phyloP scores from a whole-genome alignment of 164 flowering plant genomes.

The Chloranthus sessilifolius region DNA sequence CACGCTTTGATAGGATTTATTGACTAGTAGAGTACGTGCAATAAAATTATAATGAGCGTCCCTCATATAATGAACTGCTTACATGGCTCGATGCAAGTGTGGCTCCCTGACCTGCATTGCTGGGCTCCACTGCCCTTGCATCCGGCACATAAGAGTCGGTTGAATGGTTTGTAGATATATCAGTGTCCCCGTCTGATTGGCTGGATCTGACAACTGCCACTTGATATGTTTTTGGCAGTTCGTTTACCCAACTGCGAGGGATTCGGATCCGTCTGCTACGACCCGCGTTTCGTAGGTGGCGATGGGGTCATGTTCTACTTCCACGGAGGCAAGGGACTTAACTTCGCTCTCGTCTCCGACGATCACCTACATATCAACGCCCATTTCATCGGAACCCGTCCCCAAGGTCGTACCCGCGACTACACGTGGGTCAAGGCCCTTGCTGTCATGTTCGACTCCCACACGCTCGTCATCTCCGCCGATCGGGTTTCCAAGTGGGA shows the following conservation, averaged over 20 bases:
- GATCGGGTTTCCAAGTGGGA: slow-evolving; percentile 56
- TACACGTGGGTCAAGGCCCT: slow-evolving; percentile 77
- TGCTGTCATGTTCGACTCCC: slow-evolving; percentile 54
- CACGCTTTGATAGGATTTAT: no score
- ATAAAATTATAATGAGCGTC: no score
- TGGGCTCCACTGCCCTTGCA: no score
- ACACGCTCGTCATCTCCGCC: slow-evolving; percentile 51
- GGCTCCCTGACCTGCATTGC: no score
- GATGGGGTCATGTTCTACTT: slow-evolving; percentile 77
- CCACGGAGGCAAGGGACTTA: slow-evolving; percentile 57
- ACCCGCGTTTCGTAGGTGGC: slow-evolving; percentile 68
- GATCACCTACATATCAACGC: slow-evolving; percentile 50
- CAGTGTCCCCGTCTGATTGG: no score
- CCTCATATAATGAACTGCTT: no score
- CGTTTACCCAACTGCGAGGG: slow-evolving; percentile 56
- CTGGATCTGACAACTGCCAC: no score
- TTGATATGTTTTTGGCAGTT: slow-evolving; percentile 22
- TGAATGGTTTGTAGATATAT: no score
- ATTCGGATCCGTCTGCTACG: slow-evolving; percentile 58
- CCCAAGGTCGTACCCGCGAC: slow-evolving; percentile 51
- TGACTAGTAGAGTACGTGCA: no score
- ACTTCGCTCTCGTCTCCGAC: slow-evolving; percentile 64
- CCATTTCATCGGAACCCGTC: slow-evolving; percentile 61
- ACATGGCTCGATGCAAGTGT: no score
- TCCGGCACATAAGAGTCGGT: no score